phyloP scores from a whole-genome alignment of 345 rosid genomes.

The Clausena lansium region DNA sequence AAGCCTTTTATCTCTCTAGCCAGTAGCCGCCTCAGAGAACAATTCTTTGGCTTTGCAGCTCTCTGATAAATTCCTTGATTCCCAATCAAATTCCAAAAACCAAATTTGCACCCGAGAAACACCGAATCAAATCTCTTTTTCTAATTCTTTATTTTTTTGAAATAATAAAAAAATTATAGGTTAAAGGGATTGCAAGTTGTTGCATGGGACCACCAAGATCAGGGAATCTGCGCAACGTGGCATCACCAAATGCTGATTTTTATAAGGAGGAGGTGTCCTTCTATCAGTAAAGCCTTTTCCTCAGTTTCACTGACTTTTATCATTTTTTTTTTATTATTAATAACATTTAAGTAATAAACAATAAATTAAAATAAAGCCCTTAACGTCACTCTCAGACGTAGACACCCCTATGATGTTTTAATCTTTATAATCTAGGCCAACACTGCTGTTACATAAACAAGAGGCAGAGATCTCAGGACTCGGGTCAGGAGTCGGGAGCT shows the following conservation, averaged over 20 bases:
- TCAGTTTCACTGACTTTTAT: neutral
- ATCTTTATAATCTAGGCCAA: neutral
- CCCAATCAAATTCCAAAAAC: neutral
- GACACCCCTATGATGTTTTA: neutral
- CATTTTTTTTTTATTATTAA: neutral
- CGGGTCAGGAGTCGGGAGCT: too few species aligned
- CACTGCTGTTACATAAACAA: neutral
- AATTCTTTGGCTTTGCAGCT: neutral
- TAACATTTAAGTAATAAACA: neutral
- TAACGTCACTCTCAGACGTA: neutral
- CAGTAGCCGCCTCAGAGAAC: conserved; percentile 3
- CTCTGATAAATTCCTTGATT: neutral
- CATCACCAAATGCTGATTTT: conserved; percentile 34
- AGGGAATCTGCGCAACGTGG: conserved; percentile 39
- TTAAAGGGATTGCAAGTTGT: neutral
- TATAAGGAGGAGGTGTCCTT: conserved; percentile 32
- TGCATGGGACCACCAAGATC: conserved; percentile 14
- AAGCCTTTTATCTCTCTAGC: neutral
- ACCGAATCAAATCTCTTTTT: neutral
- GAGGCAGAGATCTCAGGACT: neutral
- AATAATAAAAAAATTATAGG: neutral
- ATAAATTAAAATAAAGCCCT: neutral
- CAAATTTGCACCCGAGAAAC: neutral
- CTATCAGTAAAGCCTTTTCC: conserved; percentile 5
- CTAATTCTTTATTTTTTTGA: neutral